phyloP scores from a whole-genome alignment of 805 yeast genomes.

The Candida ficus region DNA sequence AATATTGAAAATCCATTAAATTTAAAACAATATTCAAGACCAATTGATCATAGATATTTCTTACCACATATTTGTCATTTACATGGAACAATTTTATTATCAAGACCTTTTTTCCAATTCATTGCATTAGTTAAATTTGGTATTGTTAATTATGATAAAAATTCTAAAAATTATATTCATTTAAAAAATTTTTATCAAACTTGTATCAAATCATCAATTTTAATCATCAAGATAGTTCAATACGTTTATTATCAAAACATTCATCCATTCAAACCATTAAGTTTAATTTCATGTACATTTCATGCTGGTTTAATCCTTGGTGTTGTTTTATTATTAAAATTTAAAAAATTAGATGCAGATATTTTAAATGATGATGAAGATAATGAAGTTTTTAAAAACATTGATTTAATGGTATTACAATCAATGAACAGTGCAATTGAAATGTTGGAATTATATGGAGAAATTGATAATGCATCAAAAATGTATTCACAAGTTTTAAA shows the following conservation, averaged over 20 bases:
- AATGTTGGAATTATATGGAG: slow-evolving; percentile 17
- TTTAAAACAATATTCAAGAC: slow-evolving; percentile 22
- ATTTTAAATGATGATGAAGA: slow-evolving; percentile 14
- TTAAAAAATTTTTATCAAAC: slow-evolving; percentile 29
- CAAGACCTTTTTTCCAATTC: slow-evolving; percentile 38
- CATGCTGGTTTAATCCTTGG: slow-evolving; percentile 35
- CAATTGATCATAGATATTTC: slow-evolving; percentile 19
- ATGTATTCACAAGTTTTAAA: slow-evolving; percentile 15
- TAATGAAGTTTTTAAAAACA: slow-evolving; percentile 11
- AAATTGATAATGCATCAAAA: slow-evolving; percentile 17
- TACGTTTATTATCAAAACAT: slow-evolving; percentile 23
- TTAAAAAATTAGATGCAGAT: slow-evolving; percentile 16
- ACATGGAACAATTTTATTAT: slow-evolving; percentile 32
- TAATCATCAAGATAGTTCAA: slow-evolving; percentile 31
- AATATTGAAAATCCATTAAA: slow-evolving; percentile 28
- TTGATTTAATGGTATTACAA: slow-evolving; percentile 12
- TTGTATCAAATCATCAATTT: slow-evolving; percentile 32
- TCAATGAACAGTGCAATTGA: slow-evolving; percentile 20
- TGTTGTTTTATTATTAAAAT: slow-evolving; percentile 23
- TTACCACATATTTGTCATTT: slow-evolving; percentile 33
- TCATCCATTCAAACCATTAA: slow-evolving; percentile 33
- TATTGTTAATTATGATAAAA: slow-evolving; percentile 13
- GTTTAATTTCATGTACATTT: slow-evolving; percentile 29
- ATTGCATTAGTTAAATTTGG: slow-evolving; percentile 22
- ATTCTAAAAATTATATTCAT: slow-evolving; percentile 14